Evolutionary conservation across 768 basidiomycete species (phyloP).

Genomic region (Chalciporus piperatus): DNA sequence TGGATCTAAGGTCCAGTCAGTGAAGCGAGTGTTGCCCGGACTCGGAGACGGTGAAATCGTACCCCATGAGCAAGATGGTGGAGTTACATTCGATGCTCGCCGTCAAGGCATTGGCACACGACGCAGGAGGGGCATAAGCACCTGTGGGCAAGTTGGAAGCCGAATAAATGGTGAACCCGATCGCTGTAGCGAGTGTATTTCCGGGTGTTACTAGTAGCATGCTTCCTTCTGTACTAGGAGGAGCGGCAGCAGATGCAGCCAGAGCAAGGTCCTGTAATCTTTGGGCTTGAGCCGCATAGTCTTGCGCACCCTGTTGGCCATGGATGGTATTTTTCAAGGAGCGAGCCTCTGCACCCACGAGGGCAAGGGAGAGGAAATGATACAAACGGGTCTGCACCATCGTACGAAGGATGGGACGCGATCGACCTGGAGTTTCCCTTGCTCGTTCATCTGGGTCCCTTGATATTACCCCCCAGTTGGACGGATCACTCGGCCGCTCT

Average conservation of each 20-base stretch:
- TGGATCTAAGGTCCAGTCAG: background rate
- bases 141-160: background rate
- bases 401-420: background rate
- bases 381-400: background rate
- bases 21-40: too few species aligned
- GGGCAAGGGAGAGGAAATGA: background rate
- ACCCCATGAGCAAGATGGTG: background rate
- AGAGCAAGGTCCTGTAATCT: background rate
- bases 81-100: background rate
- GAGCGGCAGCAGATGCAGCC: background rate
- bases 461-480: background rate
- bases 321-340: background rate
- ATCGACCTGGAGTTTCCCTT: background rate
- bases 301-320: background rate
- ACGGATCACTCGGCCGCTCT: too few species aligned
- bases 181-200: background rate
- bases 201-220: background rate
- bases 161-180: background rate
- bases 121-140: background rate
- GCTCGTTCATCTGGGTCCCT: background rate
- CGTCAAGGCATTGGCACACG: background rate
- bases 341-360: background rate
- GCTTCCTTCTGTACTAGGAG: background rate
- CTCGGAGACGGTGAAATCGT: too few species aligned
- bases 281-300: background rate